A percentile compares a stretch with the other conserved stretches of the same genome.
phyloP scores from a whole-genome alignment of 345 rosid species.

The Fremontodendron californicum region DNA sequence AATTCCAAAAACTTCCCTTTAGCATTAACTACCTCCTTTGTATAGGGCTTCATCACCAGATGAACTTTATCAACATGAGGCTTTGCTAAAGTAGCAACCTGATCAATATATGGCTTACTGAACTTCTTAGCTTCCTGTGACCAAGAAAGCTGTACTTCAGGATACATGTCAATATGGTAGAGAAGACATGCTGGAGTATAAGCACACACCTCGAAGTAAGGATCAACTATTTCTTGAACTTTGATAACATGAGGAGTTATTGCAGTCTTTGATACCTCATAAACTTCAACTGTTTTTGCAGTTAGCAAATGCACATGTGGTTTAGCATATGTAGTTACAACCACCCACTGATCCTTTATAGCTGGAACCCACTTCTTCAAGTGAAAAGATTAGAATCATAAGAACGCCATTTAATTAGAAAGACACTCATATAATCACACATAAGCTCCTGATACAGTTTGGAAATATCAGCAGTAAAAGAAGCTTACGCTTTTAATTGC shows the following conservation, averaged over 20 bases:
- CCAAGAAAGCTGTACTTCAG: conserved; percentile 13
- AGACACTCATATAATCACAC: not conserved
- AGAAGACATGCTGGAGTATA: not conserved
- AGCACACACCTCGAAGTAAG: conserved; percentile 71
- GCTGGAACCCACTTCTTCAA: conserved; percentile 79
- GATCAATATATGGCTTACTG: conserved; percentile 89
- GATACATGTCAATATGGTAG: conserved; percentile 12
- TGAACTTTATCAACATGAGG: conserved; percentile 79
- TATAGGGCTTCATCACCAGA: conserved; percentile 72
- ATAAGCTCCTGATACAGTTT: not conserved
- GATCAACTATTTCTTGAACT: conserved; percentile 68
- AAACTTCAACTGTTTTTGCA: conserved; percentile 56
- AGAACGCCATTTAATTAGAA: not conserved
- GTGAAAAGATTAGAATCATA: conserved; percentile 5
- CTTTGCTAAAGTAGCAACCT: conserved; percentile 69
- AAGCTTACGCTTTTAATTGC: conserved; percentile 64
- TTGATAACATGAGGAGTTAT: conserved; percentile 56
- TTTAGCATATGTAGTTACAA: conserved; percentile 44
- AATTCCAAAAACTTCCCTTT: conserved; percentile 75
- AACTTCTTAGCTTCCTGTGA: conserved; percentile 78
- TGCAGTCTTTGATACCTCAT: conserved; percentile 57
- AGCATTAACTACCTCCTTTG: conserved; percentile 52
- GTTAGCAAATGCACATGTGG: conserved; percentile 66
- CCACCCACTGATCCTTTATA: conserved; percentile 50
- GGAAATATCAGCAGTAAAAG: not conserved